These are phyloP conservation scores for Dacryopinax spathularia DNA, from an alignment of 768 basidiomycete species.

Conservation along the genomic window DNA sequence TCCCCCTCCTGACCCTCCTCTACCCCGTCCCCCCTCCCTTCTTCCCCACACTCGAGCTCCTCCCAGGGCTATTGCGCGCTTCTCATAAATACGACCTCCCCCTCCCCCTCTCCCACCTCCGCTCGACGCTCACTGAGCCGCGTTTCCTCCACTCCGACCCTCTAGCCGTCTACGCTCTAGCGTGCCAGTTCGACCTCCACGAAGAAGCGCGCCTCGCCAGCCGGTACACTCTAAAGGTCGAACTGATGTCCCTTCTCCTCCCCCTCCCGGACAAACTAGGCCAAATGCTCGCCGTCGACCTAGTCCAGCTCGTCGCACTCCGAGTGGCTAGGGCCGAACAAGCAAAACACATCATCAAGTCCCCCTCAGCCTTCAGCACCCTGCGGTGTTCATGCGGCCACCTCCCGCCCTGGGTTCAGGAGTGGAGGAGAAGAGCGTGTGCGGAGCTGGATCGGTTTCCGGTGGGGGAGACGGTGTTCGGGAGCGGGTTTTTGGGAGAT, in stretches of 20 bases:
- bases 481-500: not conserved
- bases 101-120: not conserved
- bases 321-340: not conserved
- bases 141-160: not conserved
- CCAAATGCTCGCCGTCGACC: not conserved
- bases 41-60: not conserved
- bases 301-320: not conserved
- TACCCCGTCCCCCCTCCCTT: not conserved
- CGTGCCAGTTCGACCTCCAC: not conserved
- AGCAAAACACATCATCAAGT: not conserved
- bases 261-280: not conserved
- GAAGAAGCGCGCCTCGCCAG: not conserved
- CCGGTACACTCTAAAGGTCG: not conserved
- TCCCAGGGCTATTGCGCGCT: not conserved
- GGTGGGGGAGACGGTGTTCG: not conserved
- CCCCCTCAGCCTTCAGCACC: not conserved
- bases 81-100: not conserved
- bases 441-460: not conserved
- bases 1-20: not conserved
- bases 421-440: constrained; percentile 21
- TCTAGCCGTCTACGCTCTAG: not conserved
- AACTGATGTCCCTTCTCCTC: not conserved
- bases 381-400: constrained; percentile 16
- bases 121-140: not conserved
- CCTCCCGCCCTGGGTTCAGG: constrained; percentile 23